These are phyloP conservation scores for Penicillium pulvis DNA, from an alignment of 495 filamentous ascomycete species.

Conservation along the genomic window DNA sequence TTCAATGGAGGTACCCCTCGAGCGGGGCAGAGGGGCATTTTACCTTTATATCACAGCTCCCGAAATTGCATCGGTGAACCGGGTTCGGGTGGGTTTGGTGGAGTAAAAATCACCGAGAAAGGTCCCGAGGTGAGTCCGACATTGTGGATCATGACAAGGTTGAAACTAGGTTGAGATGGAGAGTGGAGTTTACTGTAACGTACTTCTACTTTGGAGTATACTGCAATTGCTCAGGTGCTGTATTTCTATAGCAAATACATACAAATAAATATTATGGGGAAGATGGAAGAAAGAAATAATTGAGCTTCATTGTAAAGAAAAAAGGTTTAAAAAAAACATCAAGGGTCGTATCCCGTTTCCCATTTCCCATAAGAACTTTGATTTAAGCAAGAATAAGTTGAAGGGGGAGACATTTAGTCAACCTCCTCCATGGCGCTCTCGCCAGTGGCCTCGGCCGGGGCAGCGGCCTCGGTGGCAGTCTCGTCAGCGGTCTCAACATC, in stretches of 20 bases:
- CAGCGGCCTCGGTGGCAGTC: conserved; percentile 61
- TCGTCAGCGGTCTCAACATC: conserved; percentile 73
- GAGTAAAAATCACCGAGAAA: conserved; percentile 14
- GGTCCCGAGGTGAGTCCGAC: conserved; percentile 23
- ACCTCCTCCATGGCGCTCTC: conserved; percentile 77
- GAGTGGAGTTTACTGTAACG: too few relatives aligned
- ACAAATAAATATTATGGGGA: not conserved
- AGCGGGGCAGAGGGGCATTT: conserved; percentile 13
- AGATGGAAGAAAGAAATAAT: conserved; percentile 14
- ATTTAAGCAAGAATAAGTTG: conserved; percentile 22
- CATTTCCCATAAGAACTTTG: conserved; percentile 37
- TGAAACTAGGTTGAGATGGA: too few relatives aligned
- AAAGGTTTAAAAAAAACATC: conserved; percentile 26
- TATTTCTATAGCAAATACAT: not conserved
- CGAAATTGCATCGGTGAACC: conserved; percentile 15
- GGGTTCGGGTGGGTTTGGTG: conserved; percentile 11
- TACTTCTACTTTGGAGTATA: too few relatives aligned
- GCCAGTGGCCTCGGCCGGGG: conserved; percentile 58
- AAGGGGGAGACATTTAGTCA: conserved; percentile 53
- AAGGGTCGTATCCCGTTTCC: conserved; percentile 39
- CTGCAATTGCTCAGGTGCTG: too few relatives aligned
- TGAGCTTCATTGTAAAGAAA: conserved; percentile 20
- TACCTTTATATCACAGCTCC: conserved; percentile 6
- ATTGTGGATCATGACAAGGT: not conserved
- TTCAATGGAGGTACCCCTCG: conserved; percentile 2